Percentiles rank a stretch among this genome's conserved stretches.
These are phyloP conservation scores for Fraxinus quadrangulata DNA, from an alignment of 257 asterid species.

Conservation along the genomic window DNA sequence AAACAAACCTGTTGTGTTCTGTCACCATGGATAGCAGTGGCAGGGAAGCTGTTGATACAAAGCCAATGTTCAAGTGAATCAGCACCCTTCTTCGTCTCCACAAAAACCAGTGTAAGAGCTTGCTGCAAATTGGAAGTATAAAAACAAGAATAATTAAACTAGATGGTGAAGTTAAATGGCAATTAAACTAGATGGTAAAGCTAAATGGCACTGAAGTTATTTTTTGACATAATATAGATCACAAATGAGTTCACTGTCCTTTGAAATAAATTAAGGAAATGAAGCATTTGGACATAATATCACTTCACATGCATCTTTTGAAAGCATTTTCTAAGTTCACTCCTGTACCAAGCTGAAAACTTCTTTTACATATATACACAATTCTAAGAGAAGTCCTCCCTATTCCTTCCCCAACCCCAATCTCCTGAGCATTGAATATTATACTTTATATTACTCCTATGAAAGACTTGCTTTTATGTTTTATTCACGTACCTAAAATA, in stretches of 20 bases:
- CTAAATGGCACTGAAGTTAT: not conserved
- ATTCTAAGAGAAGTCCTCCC: conserved; percentile 1
- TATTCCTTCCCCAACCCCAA: not conserved
- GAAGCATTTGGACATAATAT: not conserved
- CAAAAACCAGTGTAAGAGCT: conserved; percentile 83
- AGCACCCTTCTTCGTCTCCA: conserved; percentile 98
- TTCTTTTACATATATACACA: not conserved
- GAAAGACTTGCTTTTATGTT: not conserved
- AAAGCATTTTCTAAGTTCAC: not conserved
- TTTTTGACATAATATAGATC: not conserved
- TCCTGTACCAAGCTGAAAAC: conserved; percentile 11
- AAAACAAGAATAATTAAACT: conserved; percentile 20
- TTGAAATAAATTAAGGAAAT: not conserved
- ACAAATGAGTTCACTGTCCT: conserved; percentile 8
- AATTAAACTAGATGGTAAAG: conserved; percentile 11
- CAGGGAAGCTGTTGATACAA: conserved; percentile 77
- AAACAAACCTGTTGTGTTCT: conserved; percentile 82
- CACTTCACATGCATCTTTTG: not conserved
- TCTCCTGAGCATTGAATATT: not conserved
- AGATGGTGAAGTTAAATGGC: not conserved
- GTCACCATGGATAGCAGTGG: conserved; percentile 92
- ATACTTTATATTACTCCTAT: not conserved
- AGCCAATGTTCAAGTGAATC: conserved; percentile 97
- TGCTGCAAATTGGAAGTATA: conserved; percentile 55
- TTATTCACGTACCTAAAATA: not conserved